Conservation (phyloP, 257 asterid species). For the Solanum rostratum region DNA sequence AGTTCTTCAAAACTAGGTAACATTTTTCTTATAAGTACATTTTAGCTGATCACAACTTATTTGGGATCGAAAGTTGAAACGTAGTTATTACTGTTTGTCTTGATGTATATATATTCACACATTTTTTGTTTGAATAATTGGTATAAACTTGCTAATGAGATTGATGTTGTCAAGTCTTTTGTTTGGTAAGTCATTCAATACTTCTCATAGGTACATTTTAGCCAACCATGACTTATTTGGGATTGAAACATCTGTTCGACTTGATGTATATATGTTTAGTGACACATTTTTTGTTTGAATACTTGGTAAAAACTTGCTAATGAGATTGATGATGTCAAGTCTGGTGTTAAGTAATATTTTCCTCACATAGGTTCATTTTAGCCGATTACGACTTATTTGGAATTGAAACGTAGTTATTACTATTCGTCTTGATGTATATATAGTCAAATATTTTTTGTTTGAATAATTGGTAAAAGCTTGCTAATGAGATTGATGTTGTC, state of each 20-base stretch:
- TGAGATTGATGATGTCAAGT: constrained; percentile 60
- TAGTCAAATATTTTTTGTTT: no score
- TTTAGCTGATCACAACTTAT: background rate
- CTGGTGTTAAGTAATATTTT: constrained; percentile 60
- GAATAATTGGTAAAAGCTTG: constrained; percentile 25
- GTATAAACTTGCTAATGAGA: constrained; percentile 40
- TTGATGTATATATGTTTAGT: no score
- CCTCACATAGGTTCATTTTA: background rate
- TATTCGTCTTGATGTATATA: no score
- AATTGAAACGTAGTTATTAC: no score
- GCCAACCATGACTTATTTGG: background rate
- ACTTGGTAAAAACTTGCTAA: constrained; percentile 27
- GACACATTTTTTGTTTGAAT: no score
- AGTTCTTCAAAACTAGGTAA: background rate
- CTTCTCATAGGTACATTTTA: background rate
- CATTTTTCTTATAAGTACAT: background rate
- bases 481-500: background rate
- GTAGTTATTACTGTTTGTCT: no score
- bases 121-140: no score
- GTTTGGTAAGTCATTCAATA: constrained; percentile 44
- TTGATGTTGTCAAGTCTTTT: constrained; percentile 71
- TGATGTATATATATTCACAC: no score
- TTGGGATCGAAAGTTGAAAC: background rate
- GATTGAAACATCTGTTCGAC: no score
- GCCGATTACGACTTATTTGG: background rate